phyloP scores from a whole-genome alignment of 805 yeast species.

The Ogataea glucozyma region DNA sequence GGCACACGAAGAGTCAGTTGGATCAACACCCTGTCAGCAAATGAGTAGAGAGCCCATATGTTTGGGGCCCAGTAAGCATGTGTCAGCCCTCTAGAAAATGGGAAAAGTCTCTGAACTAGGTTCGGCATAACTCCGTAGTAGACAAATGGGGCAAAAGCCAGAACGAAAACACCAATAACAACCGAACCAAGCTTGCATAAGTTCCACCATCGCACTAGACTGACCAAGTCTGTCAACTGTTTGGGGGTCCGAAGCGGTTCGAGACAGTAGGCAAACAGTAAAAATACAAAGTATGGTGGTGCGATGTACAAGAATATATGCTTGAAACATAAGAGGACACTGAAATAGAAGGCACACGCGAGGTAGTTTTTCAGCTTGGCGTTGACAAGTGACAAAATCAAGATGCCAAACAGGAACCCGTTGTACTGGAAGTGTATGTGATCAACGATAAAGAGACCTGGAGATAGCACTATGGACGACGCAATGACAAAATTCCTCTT shows the following conservation, averaged over 20 bases:
- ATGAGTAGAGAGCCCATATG: constrained; percentile 92
- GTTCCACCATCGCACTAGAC: constrained; percentile 52
- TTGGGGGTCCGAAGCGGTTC: constrained; percentile 29
- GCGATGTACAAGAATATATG: constrained; percentile 92
- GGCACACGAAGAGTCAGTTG: constrained; percentile 43
- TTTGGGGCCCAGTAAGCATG: constrained; percentile 99
- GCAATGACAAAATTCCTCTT: constrained; percentile 72
- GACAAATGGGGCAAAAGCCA: constrained; percentile 80
- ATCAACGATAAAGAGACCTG: constrained; percentile 87
- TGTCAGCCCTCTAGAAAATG: constrained; percentile 91
- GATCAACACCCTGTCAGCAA: constrained; percentile 69
- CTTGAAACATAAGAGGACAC: constrained; percentile 83
- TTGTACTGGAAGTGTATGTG: constrained; percentile 97
- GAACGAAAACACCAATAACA: constrained; percentile 58
- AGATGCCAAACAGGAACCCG: constrained; percentile 86
- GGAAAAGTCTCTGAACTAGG: constrained; percentile 72
- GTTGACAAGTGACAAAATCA: constrained; percentile 70
- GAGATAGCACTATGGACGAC: constrained; percentile 79
- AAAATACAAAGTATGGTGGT: constrained; percentile 84
- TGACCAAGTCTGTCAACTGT: constrained; percentile 19
- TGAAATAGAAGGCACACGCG: constrained; percentile 66
- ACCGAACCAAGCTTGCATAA: constrained; percentile 61
- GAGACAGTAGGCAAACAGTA: constrained; percentile 73
- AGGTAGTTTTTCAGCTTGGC: constrained; percentile 62
- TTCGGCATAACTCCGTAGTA: constrained; percentile 62